A percentile compares a stretch with the other conserved stretches of the same genome.
phyloP scores from a whole-genome alignment of 345 rosid genomes.

The Populus deltoides region DNA sequence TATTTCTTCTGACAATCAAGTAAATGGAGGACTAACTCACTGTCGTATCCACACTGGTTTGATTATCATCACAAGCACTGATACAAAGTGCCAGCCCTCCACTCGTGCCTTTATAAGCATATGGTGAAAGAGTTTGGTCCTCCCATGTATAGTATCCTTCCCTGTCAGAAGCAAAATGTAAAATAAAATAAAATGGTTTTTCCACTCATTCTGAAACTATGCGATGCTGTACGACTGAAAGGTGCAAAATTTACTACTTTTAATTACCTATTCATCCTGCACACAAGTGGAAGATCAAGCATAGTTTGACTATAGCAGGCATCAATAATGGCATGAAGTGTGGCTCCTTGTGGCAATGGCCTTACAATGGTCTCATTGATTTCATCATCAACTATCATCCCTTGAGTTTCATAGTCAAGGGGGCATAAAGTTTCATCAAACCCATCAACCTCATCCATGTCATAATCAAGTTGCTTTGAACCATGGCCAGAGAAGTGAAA shows the following conservation, averaged over 20 bases:
- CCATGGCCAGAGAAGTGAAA: slow-evolving; percentile 90
- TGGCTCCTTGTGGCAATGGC: slow-evolving; percentile 65
- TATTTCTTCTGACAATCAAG: not conserved
- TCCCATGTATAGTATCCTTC: slow-evolving; percentile 67
- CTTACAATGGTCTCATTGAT: slow-evolving; percentile 57
- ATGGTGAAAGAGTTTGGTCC: slow-evolving; percentile 34
- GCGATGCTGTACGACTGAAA: not conserved
- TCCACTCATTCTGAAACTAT: not conserved
- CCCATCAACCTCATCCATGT: slow-evolving; percentile 66
- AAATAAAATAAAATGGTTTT: not conserved
- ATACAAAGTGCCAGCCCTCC: slow-evolving; percentile 70
- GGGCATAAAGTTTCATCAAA: slow-evolving; percentile 67
- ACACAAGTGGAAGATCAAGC: slow-evolving; percentile 60
- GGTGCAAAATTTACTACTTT: no score
- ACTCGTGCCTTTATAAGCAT: slow-evolving; percentile 55
- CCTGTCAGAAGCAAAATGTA: slow-evolving; percentile 18
- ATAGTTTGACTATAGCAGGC: slow-evolving; percentile 70
- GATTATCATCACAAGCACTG: slow-evolving; percentile 72
- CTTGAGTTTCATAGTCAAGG: slow-evolving; percentile 68
- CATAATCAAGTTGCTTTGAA: slow-evolving; percentile 42
- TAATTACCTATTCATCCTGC: slow-evolving; percentile 59
- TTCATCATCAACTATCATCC: slow-evolving; percentile 70
- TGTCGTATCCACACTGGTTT: slow-evolving; percentile 47
- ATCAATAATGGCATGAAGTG: slow-evolving; percentile 70
- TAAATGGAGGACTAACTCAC: slow-evolving; percentile 28